Conservation (phyloP, 2,329 filamentous ascomycete species). For the Microcyclosporella mali region DNA sequence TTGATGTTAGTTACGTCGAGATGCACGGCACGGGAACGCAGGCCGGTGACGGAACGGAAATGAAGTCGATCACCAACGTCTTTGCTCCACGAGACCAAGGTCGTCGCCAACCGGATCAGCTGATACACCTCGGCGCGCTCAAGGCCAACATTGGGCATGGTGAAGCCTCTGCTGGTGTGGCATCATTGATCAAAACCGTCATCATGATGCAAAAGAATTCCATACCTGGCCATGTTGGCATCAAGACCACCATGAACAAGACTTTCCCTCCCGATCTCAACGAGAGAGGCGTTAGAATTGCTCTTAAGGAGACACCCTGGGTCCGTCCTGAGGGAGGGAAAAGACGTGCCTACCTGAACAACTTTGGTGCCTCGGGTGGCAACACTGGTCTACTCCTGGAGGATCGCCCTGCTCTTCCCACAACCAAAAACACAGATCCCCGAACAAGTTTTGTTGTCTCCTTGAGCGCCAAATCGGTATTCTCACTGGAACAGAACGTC, state of each 20-base stretch:
- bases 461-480: slow-evolving; percentile 20
- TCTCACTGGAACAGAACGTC: slow-evolving; percentile 10
- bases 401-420: slow-evolving; percentile 11
- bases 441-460: slow-evolving; percentile 7
- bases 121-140: slow-evolving; percentile 19
- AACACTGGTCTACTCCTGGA: slow-evolving; percentile 31
- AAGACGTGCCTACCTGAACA: slow-evolving; percentile 26
- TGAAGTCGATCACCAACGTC: slow-evolving; percentile 13
- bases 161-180: slow-evolving; percentile 32
- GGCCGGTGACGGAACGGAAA: slow-evolving; percentile 4
- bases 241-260: slow-evolving; percentile 9
- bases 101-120: slow-evolving; percentile 5
- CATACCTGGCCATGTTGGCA: slow-evolving; percentile 6
- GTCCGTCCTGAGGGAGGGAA: slow-evolving; percentile 5
- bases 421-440: neutral
- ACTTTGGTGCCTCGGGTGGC: slow-evolving; percentile 35
- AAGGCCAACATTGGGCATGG: slow-evolving; percentile 26
- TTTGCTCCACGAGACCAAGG: neutral
- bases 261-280: slow-evolving; percentile 1
- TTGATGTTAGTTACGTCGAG: neutral
- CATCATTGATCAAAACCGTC: slow-evolving; percentile 52
- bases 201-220: slow-evolving; percentile 29
- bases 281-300: neutral
- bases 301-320: neutral
- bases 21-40: slow-evolving; percentile 5